Evolutionary conservation across 2,329 filamentous ascomycete genomes (phyloP), one percentile per base, ranked within the genome.

Genomic region (Aureobasidium leucospermi): DNA sequence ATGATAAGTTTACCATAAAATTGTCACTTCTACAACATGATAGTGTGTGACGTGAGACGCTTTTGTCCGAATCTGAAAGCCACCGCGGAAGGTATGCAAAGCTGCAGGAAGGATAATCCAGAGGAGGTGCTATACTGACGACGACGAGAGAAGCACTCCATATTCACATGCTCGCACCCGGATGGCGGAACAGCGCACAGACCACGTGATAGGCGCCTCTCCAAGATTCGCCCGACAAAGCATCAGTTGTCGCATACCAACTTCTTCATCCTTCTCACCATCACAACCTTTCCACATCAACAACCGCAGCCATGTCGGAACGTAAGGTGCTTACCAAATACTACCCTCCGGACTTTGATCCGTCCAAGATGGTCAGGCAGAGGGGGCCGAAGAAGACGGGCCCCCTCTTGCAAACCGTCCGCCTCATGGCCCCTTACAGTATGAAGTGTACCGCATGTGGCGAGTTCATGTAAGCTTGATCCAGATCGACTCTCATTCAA

Each of bases 391-490:
- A 92, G 71, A 78, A 84, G 59, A 81, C 82, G 6, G 92, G 90
- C 0, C 89, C 90, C 0, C 90, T 39, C 7, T 81, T 90, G 8
- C 90, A 95, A 69, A 90, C 87, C 0, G 91, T 97, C 57, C 87
- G 92, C 46, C 80, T 97, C 36, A 96, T 96, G 90, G 87, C 89
- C 0, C 90, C 90, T 4, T 94, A 92, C 75, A 85, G 81, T 55
- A 90, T 92, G 85, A 86, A 86, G 69, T 92, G 89, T 71, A 85
- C 74, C 11, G 74, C 76, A 32, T 85, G 83, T 68, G 84, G 84
- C 68, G 89, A 95, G 74, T 96, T 87, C 77, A 94, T 96, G 69
- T 93, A 95, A 23, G 23, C 2, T 3, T 15, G 4, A 16, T 23
- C 19, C 16, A n/a, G 11, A 19, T 23, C 23, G 3, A 23, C 23